Base-by-base conservation (phyloP, 352 stramenopile genomes). In the Thalassiosira ordinaria region DNA sequence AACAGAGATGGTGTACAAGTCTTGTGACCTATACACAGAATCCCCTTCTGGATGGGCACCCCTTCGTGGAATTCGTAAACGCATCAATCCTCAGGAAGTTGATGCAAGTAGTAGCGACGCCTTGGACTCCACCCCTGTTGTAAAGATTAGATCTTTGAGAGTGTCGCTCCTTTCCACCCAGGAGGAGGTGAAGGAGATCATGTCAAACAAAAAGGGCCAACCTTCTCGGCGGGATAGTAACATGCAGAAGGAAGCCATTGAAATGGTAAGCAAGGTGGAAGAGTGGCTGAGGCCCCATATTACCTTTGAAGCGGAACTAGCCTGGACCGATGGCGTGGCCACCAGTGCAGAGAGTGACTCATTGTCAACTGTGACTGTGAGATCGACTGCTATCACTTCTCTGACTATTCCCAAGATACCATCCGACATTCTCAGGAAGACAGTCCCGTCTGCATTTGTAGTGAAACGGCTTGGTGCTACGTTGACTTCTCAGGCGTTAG, bases 291-390 rank as follows among this genome's bases (percentile, higher is more conserved):
- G 49, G 24, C 78, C 78, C 14, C 78, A 85, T 47, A 80, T 85
- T 35, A 76, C 78, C 20, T 85, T 85, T 52, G 71, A 85, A 24
- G 78, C 78, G 1, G 72, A 80, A 62, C 51, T 85, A 18, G 66
- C 65, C 0, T 85, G 78, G 78, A 64, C 46, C 20, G 69, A 85
- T 47, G 51, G 55, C 14, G 60, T 67, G 8, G 37, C 57, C 13
- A 67, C 31, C 44, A n/a, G 11, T 44, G 14, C 31, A 22, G 11
- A 56, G 18, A 24, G 44, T 27, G 39, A 56, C 2, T 5, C 20
- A 14, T 9, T 37, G 8, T 82, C 74, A 2, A 64, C 47, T 5
- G 72, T 85, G 5, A 82, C 60, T 11, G 72, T 80, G 2, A 85
- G 74, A 52, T 75, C 78, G n/a, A 76, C 78, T 46, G 78, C 78